Base-by-base conservation (phyloP, 345 rosid species). In the Odontarrhena argentea region DNA sequence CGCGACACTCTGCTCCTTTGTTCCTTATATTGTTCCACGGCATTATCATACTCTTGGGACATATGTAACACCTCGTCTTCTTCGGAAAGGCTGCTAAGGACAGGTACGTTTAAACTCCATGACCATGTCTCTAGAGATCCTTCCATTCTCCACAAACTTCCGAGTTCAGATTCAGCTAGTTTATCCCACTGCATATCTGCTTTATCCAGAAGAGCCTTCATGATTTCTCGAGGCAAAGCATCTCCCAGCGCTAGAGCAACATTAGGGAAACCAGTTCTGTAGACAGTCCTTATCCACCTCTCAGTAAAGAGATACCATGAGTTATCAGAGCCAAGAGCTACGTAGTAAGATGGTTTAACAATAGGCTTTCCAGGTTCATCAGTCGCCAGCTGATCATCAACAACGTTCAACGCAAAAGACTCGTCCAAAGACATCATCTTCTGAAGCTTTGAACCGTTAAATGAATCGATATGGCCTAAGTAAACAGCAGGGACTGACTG, bases 81-180 rank as follows among this genome's bases (percentile, higher is more conserved):
- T 50, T 88, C 92, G 0, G 87, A 84, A 55, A 93, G 87, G 69
- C 97, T 90, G 73, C 78, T 86, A 69, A 93, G 75, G 75, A 93
- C 94, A 1, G 98, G 98, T 58, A 90, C 98, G 60, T 90, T 88
- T 77, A 90, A 79, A 70, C 97, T 88, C 99, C 99, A 93, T 0
- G 97, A 86, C 99, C 99, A 90, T 42, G 99, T 88, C 75, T 90
- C 99, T 10, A 93, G 68, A 60, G 97, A 93, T 57, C 97, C 98
- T 74, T 88, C 96, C 76, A 71, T 71, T 75, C 63, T 77, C 96
- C 92, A 93, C 69, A 93, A 60, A 60, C 91, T 88, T 63, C 96
- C 99, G 50, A 78, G 77, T 59, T 83, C 95, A 42, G 95, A 86
- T 57, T 80, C 83, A 15, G 91, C 80, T 50, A 94, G 82, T 69